phyloP scores from a whole-genome alignment of 176 grass and related monocot genomes.

The Phoenix roebelenii region DNA sequence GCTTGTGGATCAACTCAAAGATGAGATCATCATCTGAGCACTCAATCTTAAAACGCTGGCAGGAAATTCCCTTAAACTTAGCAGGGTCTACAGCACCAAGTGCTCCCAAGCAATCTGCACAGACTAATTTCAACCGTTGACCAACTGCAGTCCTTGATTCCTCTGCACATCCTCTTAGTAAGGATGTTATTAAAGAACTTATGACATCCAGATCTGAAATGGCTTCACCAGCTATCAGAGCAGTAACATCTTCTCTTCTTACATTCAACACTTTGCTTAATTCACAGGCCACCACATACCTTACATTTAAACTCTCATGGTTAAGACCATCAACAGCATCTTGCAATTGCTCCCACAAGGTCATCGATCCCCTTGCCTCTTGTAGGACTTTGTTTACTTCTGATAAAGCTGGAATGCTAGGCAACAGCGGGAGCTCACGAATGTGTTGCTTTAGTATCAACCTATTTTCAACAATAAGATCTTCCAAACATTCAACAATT shows the following conservation, averaged over 20 bases:
- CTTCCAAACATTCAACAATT: conserved; percentile 75
- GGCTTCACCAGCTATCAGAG: conserved; percentile 73
- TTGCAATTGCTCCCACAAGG: conserved; percentile 74
- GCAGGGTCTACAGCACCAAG: conserved; percentile 94
- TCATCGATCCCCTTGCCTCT: conserved; percentile 80
- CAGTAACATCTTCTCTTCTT: conserved; percentile 70
- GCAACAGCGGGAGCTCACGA: conserved; percentile 73
- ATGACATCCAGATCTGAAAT: conserved; percentile 67
- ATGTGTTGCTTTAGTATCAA: conserved; percentile 62
- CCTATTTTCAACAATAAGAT: conserved; percentile 80
- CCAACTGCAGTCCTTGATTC: conserved; percentile 82
- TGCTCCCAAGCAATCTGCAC: conserved; percentile 88
- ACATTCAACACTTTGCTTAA: conserved; percentile 75
- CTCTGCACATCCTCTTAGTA: conserved; percentile 84
- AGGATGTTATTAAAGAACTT: conserved; percentile 77
- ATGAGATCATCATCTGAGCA: conserved; percentile 99
- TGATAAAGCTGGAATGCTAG: conserved; percentile 70
- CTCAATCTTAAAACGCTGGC: conserved; percentile 93
- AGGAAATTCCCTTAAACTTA: conserved; percentile 71
- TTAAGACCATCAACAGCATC: conserved; percentile 84
- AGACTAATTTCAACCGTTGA: conserved; percentile 73
- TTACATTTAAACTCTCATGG: conserved; percentile 95
- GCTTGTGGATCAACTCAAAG: conserved; percentile 97
- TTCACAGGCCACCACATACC: conserved; percentile 88
- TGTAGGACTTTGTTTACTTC: conserved; percentile 89